Percentiles rank a stretch among this genome's conserved stretches.
These are phyloP conservation scores for Penicillium subrubescens DNA, from an alignment of 495 filamentous ascomycete species.

Conservation along the genomic window DNA sequence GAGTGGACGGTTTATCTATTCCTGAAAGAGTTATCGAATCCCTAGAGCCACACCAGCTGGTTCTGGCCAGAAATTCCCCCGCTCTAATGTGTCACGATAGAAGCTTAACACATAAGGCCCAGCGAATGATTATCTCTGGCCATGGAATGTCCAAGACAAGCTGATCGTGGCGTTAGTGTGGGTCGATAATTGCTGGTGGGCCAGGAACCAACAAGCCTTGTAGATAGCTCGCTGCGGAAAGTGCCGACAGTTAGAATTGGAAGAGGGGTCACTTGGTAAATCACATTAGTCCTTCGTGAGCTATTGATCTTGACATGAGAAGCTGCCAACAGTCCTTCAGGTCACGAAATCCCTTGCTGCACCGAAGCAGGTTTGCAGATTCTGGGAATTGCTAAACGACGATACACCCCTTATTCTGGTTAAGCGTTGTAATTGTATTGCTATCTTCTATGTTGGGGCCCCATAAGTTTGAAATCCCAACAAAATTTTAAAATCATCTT, in stretches of 20 bases:
- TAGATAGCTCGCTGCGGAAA: neutral
- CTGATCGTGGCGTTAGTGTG: neutral
- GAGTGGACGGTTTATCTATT: constrained; percentile 34
- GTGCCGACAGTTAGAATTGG: neutral
- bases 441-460: too few species aligned
- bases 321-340: neutral
- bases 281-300: neutral
- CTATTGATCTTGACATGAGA: neutral
- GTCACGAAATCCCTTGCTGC: neutral
- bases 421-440: too few species aligned
- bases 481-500: too few species aligned
- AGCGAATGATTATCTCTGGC: neutral
- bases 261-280: neutral
- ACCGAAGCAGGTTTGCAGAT: neutral
- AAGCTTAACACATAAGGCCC: neutral
- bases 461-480: too few species aligned
- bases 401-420: too few species aligned
- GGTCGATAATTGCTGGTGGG: neutral
- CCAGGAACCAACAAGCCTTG: neutral
- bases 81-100: neutral
- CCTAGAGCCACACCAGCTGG: constrained; percentile 15
- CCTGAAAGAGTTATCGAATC: constrained; percentile 44
- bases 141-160: neutral
- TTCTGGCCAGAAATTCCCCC: constrained; percentile 10
- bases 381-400: too few species aligned